Evolutionary conservation across 495 filamentous ascomycete genomes (phyloP), one percentile per base, ranked within the genome.

Genomic region (Aspergillus affinis): DNA sequence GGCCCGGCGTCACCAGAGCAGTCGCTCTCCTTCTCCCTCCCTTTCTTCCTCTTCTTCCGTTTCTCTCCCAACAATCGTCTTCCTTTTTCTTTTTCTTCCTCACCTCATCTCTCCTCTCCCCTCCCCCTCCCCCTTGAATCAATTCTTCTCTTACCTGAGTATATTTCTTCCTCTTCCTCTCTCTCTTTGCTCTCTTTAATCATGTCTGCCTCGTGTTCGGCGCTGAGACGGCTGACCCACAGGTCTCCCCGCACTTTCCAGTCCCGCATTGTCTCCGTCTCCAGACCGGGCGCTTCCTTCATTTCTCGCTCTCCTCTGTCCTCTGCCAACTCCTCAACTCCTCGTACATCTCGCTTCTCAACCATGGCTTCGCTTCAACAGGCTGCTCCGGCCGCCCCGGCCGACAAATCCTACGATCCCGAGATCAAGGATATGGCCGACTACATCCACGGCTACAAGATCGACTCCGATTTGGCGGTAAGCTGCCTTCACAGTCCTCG

Each of bases 351-450:
- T 30, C 62, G 61, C 52, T 82, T 81, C 59, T 79, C 79, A 36
- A 82, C 76, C 47, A 82, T 82, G 80, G 65, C 79, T 44, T 63
- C 74, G 44, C 72, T 78, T 54, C 74, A 74, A 56, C 73, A 71
- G 55, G 71, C 71, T 55, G 73, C 77, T 45, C 76, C 78, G 21
- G 58, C 67, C 27, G 65, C 66, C 12, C 56, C 65, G n/a, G 62
- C 61, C 7, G 72, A 74, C 61, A 77, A 83, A 75, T 78, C 87
- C 63, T 93, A 90, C 71, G 94, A 98, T 70, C 86, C 88, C 57
- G 95, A 98, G 75, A 91, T 98, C 68, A 84, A 86, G 75, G 95
- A 97, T 69, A 94, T 98, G 80, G 93, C 94, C 21, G 83, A 81
- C 73, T 98, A 97, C 74, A 88, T 97, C 68, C 90, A 94, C 82